These are phyloP conservation scores for Hypoxylon sp. DNA, from an alignment of 2,329 filamentous ascomycete genomes.

Conservation along the genomic window DNA sequence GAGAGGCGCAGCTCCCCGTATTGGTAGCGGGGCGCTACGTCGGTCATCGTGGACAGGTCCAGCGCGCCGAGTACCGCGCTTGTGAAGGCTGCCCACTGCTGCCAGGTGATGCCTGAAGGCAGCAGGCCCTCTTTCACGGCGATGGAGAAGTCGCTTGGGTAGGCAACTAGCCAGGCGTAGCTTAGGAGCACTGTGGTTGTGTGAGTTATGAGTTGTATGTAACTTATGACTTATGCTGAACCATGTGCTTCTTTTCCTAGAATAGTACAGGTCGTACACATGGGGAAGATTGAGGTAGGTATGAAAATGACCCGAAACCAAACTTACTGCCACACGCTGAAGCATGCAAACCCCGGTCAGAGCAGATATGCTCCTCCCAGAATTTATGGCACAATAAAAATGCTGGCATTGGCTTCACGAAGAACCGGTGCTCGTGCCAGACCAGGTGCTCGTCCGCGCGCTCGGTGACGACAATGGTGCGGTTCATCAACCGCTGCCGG, in stretches of 20 bases:
- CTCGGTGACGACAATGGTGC: conserved; percentile 49
- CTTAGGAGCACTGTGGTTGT: conserved; percentile 50
- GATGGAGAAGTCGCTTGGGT: conserved; percentile 54
- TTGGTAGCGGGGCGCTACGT: conserved; percentile 54
- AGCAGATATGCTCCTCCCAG: conserved; percentile 44
- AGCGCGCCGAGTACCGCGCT: conserved; percentile 43
- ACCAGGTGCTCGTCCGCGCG: conserved; percentile 49
- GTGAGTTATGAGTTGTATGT: background rate
- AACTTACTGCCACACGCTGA: conserved; percentile 49
- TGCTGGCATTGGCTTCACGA: conserved; percentile 47
- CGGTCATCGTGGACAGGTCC: conserved; percentile 42
- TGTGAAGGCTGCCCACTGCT: conserved; percentile 49
- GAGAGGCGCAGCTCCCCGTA: conserved; percentile 59
- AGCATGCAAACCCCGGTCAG: conserved; percentile 40
- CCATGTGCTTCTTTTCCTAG: background rate
- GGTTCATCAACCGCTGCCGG: conserved; percentile 45
- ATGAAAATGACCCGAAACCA: background rate
- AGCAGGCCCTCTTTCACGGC: conserved; percentile 50
- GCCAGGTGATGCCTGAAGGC: conserved; percentile 47
- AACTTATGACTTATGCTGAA: background rate
- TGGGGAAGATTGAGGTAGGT: background rate
- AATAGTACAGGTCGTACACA: too few species aligned
- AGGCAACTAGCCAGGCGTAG: conserved; percentile 55
- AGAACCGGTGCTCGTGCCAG: conserved; percentile 41
- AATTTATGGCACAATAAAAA: conserved; percentile 45